Conservation (phyloP, 805 yeast genomes). For the Candida verbasci region DNA sequence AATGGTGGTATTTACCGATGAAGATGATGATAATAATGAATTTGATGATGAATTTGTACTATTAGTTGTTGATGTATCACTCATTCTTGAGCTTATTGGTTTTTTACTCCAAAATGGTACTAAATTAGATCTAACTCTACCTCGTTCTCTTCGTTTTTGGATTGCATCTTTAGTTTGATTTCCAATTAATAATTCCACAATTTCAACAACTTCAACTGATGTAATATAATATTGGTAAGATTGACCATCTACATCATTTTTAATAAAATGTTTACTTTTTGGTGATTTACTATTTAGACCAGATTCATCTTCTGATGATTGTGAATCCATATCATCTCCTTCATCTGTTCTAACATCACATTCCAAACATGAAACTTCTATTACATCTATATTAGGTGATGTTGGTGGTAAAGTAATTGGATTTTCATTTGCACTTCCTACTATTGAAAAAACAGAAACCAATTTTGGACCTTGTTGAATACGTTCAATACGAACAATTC, state of each 20-base stretch:
- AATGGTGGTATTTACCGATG: neutral
- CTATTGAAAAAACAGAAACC: conserved; percentile 45
- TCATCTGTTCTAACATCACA: conserved; percentile 29
- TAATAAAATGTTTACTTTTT: conserved; percentile 7
- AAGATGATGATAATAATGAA: conserved; percentile 3
- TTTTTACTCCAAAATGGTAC: conserved; percentile 65
- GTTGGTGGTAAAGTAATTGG: conserved; percentile 35
- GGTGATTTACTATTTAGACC: conserved; percentile 8
- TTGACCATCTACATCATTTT: conserved; percentile 20
- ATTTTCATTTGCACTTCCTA: conserved; percentile 48
- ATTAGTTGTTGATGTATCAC: conserved; percentile 15
- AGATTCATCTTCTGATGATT: conserved; percentile 21
- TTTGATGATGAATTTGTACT: neutral
- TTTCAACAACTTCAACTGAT: conserved; percentile 62
- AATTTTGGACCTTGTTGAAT: conserved; percentile 45
- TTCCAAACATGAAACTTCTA: conserved; percentile 59
- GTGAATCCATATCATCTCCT: conserved; percentile 27
- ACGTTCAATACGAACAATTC: conserved; percentile 57
- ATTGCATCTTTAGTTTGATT: conserved; percentile 41
- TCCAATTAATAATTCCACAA: conserved; percentile 59
- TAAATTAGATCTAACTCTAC: conserved; percentile 61
- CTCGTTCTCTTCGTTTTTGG: conserved; percentile 58
- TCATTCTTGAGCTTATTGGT: conserved; percentile 47
- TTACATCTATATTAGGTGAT: conserved; percentile 45
- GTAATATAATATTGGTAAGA: conserved; percentile 48